Base-by-base conservation (phyloP, 495 filamentous ascomycete species). In the Cercophora newfieldiana region DNA sequence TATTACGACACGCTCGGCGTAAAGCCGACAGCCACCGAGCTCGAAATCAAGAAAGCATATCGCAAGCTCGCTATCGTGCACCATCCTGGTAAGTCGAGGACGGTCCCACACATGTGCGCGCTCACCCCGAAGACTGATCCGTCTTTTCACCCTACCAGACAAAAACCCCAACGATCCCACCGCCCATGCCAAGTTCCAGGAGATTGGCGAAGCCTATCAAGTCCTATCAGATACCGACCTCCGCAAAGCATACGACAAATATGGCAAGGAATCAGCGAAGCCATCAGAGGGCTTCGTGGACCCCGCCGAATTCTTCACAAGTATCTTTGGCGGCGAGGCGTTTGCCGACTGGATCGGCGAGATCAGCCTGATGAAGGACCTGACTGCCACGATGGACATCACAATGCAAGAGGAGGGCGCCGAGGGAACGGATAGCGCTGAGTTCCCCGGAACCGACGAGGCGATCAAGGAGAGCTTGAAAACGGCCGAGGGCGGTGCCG, bases 31-130 rank as follows among this genome's bases (percentile, higher is more conserved):
- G 96, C 95, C 19, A 90, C 92, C 62, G 93, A 96, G 75, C 88
- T 98, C 7, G 96, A 99, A 68, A 97, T 99, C 80, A 99, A 99
- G 83, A 98, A 98, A 79, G 95, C 95, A n/a, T 99, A 99, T 78
- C 86, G 95, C 66, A 98, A 94, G 78, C 89, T 95, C 30, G 95
- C 95, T 53, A 97, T 99, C 72, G 74, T 86, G 60, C 82, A 86
- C 63, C 87, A 89, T 72, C 87, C 87, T 70, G 84, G 84, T 85
- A 73, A 51, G 74, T 37, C 31, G 14, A 18, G 7, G 16, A 21
- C 12, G 3, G 7, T 25, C 44, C 8, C 8, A 21, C 29, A 16
- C 18, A 7, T 8, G 5, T 53, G 16, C 26, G 16, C n/a, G 21
- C 31, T 25, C 12, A 44, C 37, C 2, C 12, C 10, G 18, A 2